These are phyloP conservation scores for Vitis hybrid DNA, from an alignment of 177 flowering plant genomes.

Conservation along the genomic window DNA sequence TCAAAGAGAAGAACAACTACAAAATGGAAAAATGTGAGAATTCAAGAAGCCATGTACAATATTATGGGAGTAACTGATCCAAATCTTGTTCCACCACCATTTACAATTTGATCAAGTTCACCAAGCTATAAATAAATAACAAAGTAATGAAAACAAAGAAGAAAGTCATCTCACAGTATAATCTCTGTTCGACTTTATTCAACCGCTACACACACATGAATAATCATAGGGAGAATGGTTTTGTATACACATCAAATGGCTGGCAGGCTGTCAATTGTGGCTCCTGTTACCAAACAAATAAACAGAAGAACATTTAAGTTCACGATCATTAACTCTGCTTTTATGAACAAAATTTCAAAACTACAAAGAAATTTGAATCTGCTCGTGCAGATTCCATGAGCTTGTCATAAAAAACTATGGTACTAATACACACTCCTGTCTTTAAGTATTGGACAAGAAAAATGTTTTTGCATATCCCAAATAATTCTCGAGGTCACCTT, in stretches of 20 bases:
- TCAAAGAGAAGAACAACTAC: neutral
- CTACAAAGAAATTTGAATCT: too few relatives aligned
- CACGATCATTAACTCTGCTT: too few relatives aligned
- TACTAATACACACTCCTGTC: too few relatives aligned
- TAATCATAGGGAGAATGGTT: constrained; percentile 59
- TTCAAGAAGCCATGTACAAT: constrained; percentile 3
- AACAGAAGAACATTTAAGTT: neutral
- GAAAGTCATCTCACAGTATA: neutral
- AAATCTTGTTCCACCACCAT: neutral
- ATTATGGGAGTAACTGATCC: neutral
- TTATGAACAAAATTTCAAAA: too few relatives aligned
- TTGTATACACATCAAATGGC: constrained; percentile 64
- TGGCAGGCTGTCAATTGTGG: constrained; percentile 61
- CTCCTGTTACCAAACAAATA: constrained; percentile 40
- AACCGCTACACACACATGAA: neutral
- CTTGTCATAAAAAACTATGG: too few relatives aligned
- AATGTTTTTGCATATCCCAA: too few relatives aligned
- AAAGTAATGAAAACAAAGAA: neutral
- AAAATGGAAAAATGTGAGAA: neutral
- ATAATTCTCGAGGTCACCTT: too few relatives aligned
- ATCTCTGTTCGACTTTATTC: neutral
- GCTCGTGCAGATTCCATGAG: too few relatives aligned
- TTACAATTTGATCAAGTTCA: neutral
- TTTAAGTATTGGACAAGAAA: too few relatives aligned
- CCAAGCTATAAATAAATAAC: neutral